These are phyloP conservation scores for Mycotypha africana DNA, from an alignment of 371 early-diverging fungal species.

Conservation along the genomic window DNA sequence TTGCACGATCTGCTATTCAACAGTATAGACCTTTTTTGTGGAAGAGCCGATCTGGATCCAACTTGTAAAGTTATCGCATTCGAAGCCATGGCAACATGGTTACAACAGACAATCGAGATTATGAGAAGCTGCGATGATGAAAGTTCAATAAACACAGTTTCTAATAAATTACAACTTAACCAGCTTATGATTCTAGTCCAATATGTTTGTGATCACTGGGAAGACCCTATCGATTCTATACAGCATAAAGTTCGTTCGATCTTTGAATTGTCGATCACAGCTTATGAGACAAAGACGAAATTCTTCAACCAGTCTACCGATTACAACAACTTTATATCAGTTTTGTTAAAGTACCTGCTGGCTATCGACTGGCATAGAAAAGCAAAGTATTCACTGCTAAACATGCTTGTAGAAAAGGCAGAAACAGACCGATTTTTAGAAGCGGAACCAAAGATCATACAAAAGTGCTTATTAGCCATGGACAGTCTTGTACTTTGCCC, in stretches of 20 bases:
- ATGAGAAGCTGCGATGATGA: slow-evolving; percentile 9
- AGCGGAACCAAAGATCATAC: slow-evolving; percentile 52
- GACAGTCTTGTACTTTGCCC: slow-evolving; percentile 64
- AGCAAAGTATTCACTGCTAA: slow-evolving; percentile 66
- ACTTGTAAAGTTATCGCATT: slow-evolving; percentile 67
- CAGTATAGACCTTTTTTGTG: slow-evolving; percentile 44
- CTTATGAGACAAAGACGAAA: slow-evolving; percentile 36
- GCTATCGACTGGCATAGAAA: slow-evolving; percentile 59
- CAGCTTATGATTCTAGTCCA: slow-evolving; percentile 53
- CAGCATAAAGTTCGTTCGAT: slow-evolving; percentile 66
- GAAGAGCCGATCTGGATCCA: slow-evolving; percentile 48
- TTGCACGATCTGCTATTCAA: slow-evolving; percentile 44
- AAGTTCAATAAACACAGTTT: slow-evolving; percentile 7
- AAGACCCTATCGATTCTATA: slow-evolving; percentile 76
- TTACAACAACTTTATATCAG: slow-evolving; percentile 30
- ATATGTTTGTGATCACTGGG: slow-evolving; percentile 76
- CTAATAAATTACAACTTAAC: slow-evolving; percentile 23
- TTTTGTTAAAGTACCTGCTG: slow-evolving; percentile 42
- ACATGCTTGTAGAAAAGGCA: slow-evolving; percentile 57
- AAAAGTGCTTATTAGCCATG: slow-evolving; percentile 53
- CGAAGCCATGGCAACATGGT: slow-evolving; percentile 72
- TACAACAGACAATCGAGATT: slow-evolving; percentile 45
- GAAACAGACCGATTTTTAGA: slow-evolving; percentile 46
- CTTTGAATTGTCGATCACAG: slow-evolving; percentile 57
- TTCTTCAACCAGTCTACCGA: slow-evolving; percentile 21